Conservation (phyloP, 306 rosid genomes). For the Luffa aegyptiaca region DNA sequence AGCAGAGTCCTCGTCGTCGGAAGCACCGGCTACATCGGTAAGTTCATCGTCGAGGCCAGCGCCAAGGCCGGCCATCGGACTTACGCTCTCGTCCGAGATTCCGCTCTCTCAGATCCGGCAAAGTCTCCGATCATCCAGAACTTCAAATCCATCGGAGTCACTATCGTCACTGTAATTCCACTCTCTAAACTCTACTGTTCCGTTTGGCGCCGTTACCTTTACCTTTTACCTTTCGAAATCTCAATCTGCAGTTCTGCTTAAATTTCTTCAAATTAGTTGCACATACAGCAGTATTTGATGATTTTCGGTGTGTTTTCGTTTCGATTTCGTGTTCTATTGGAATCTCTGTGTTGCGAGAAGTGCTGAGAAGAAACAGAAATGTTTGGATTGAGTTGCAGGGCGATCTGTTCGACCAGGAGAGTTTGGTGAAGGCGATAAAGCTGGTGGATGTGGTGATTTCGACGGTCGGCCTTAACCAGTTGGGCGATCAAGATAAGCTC, state of each 20-base stretch:
- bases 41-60: constrained; percentile 1
- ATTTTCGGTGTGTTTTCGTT: not conserved
- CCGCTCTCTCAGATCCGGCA: not conserved
- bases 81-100: not conserved
- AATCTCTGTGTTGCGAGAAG: not conserved
- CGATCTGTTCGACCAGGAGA: not conserved
- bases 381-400: not conserved
- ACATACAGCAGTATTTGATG: not conserved
- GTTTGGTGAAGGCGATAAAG: not conserved
- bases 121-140: not conserved
- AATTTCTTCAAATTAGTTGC: not conserved
- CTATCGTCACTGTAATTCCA: not conserved
- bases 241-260: not conserved
- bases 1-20: not conserved
- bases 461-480: not conserved
- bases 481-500: not conserved
- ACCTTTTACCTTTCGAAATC: not conserved
- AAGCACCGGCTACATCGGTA: not conserved
- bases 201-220: not conserved
- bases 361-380: not conserved
- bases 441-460: not conserved
- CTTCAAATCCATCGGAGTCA: not conserved
- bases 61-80: not conserved
- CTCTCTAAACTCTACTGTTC: not conserved
- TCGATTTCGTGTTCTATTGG: not conserved